Evolutionary conservation across 2,329 filamentous ascomycete genomes (phyloP), one percentile per base, ranked within the genome.

Genomic region (Talaromyces sp.): DNA sequence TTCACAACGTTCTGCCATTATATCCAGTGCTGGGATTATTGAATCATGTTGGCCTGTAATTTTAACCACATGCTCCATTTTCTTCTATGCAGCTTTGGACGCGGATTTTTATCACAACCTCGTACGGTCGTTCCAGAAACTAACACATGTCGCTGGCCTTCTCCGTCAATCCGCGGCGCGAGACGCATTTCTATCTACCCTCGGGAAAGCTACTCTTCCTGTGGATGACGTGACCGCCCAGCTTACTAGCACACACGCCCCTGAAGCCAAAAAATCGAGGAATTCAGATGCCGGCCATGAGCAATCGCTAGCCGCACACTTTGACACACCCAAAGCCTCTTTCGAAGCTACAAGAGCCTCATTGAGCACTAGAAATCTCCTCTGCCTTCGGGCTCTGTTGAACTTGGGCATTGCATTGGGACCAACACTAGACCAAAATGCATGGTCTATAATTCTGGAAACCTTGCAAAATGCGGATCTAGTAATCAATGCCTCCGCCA

Each of bases 11-110:
- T 75, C 82, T 1, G 90, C 92, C 59, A 87, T 98, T 64, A 87
- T 89, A 72, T 87, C 88, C 1, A 94, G 92, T 71, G 92, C 92
- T 13, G 85, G 85, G 10, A 90, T 99, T 63, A 90, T 99, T 27
- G 92, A 96, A 3, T 86, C 91, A 69, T 98, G 94, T 75, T 99
- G 95, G 95, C 95, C 95, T 56, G 95, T 95, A 13, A 89, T 98
- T 45, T 85, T 99, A 58, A 94, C 95, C 1, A 95, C 93, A 1
- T 97, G 93, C 71, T 99, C 95, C 0, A 97, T 94, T 0, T 99
- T 98, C 73, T 81, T 99, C 19, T 96, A 96, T 73, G 92, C 95
- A 35, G 89, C 94, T 0, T 82, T 99, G 3, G 95, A 99, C 74
- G 90, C 92, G 1, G 93, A 97, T 62, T 97, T 95, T 71, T 99